phyloP scores from a whole-genome alignment of 83 land plant genomes.

The Thuja plicata region DNA sequence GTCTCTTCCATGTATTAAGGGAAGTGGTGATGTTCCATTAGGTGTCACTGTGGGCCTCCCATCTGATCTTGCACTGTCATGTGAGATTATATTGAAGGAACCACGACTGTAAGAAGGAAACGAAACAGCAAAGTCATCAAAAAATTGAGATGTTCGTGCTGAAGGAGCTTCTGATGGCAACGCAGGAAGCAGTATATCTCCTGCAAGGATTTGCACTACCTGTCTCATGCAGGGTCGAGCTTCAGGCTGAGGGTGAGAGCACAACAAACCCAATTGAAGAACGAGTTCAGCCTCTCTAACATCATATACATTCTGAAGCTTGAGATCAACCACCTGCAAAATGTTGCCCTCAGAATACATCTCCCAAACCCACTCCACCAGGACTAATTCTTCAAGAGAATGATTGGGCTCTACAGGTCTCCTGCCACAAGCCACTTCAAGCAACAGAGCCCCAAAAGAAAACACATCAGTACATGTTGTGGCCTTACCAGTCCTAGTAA shows the following conservation, averaged over 20 bases:
- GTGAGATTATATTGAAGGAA: neutral
- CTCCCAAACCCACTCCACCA: slow-evolving; percentile 82
- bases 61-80: neutral
- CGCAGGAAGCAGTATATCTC: slow-evolving; percentile 11
- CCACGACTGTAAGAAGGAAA: slow-evolving; percentile 12
- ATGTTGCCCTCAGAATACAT: slow-evolving; percentile 30
- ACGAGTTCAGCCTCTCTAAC: slow-evolving; percentile 39
- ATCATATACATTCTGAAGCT: slow-evolving; percentile 35
- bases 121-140: slow-evolving; percentile 28
- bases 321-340: slow-evolving; percentile 44
- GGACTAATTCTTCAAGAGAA: slow-evolving; percentile 45
- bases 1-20: slow-evolving; percentile 7
- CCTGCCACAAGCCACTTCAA: slow-evolving; percentile 77
- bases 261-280: slow-evolving; percentile 58
- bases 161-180: neutral
- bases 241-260: slow-evolving; percentile 46
- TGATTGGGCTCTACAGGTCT: slow-evolving; percentile 56
- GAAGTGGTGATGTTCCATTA: neutral
- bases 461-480: slow-evolving; percentile 65
- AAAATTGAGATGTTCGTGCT: neutral
- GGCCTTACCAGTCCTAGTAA: slow-evolving; percentile 56
- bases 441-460: slow-evolving; percentile 65
- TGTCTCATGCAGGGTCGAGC: slow-evolving; percentile 64
- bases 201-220: slow-evolving; percentile 53
- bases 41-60: neutral